Percentiles rank a stretch among this genome's conserved stretches.
phyloP scores from a whole-genome alignment of 768 basidiomycete species.

The Suillus alpinus region DNA sequence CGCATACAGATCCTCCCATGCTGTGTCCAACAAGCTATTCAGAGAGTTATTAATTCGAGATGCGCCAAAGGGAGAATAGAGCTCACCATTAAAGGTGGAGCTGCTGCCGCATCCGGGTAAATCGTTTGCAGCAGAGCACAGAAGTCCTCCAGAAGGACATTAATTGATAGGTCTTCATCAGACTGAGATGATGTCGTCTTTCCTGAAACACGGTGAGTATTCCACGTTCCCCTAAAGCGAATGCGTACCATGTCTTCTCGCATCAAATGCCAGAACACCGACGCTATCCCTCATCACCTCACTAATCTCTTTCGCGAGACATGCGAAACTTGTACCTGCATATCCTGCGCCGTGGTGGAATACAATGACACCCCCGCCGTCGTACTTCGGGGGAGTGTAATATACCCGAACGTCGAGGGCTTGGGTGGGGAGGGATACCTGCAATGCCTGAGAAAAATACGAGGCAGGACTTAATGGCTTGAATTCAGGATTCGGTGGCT shows the following conservation, averaged over 20 bases:
- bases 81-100: slow-evolving; percentile 76
- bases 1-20: slow-evolving; percentile 92
- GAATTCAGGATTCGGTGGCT: slow-evolving; percentile 57
- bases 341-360: slow-evolving; percentile 97
- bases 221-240: background rate
- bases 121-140: slow-evolving; percentile 63
- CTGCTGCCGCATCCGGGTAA: slow-evolving; percentile 58
- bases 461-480: slow-evolving; percentile 73
- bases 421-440: slow-evolving; percentile 63
- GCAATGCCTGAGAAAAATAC: slow-evolving; percentile 78
- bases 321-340: slow-evolving; percentile 86
- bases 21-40: slow-evolving; percentile 86
- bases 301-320: slow-evolving; percentile 77
- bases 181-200: slow-evolving; percentile 22
- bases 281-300: slow-evolving; percentile 63
- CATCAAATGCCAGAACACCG: slow-evolving; percentile 81
- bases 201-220: slow-evolving; percentile 13
- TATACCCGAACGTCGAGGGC: slow-evolving; percentile 76
- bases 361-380: slow-evolving; percentile 64
- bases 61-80: background rate
- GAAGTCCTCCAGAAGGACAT: slow-evolving; percentile 71
- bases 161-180: slow-evolving; percentile 55
- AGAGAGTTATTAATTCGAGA: background rate
- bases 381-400: slow-evolving; percentile 65
- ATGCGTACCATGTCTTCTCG: slow-evolving; percentile 78